Evolutionary conservation across 805 yeast species (phyloP), one percentile per base, ranked within the genome.

Genomic region (Candida orba): DNA sequence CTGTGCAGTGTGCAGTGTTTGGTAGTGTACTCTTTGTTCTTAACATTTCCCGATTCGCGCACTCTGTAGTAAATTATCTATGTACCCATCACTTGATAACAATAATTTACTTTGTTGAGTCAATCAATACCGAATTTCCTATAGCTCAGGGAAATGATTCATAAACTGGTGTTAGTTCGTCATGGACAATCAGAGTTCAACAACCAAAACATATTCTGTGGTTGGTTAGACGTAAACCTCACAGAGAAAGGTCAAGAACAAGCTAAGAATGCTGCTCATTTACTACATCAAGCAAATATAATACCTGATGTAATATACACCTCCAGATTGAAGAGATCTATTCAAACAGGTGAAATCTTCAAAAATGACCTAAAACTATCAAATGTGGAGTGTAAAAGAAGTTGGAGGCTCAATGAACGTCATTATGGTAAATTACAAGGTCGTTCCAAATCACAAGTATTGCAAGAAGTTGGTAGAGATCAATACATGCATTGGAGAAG

Each of bases 381-480:
- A 54, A 76, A 68, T 59, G 66, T 74, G 23, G 75, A 73, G 36
- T 76, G 79, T 45, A 65, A 73, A 55, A 79, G 85, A 65, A 72
- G 82, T 5, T 84, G 91, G 91, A 74, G 91, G 65, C 65, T 84
- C 56, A 84, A 84, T 64, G 95, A 84, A 63, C 76, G 95, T 64
- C 95, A 84, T 66, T 84, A 84, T 66, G 95, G 95, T 48, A 76
- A 78, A 36, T 73, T 85, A 66, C 93, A 84, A 66, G 95, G 95
- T 40, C 75, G 77, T 57, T 76, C 82, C 51, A 85, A 85, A 65
- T 81, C 79, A 31, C 76, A 76, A 36, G 76, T 86, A 27, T 65
- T 84, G 54, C 67, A 72, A 51, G 66, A 75, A 53, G 81, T 78
- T 60, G 95, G 95, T 35, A 69, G 78, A 54, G 84, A 81, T 50